Percentiles rank a stretch among this genome's conserved stretches.
phyloP scores from a whole-genome alignment of 73 alveolate species.

The Paramecium bursaria region DNA sequence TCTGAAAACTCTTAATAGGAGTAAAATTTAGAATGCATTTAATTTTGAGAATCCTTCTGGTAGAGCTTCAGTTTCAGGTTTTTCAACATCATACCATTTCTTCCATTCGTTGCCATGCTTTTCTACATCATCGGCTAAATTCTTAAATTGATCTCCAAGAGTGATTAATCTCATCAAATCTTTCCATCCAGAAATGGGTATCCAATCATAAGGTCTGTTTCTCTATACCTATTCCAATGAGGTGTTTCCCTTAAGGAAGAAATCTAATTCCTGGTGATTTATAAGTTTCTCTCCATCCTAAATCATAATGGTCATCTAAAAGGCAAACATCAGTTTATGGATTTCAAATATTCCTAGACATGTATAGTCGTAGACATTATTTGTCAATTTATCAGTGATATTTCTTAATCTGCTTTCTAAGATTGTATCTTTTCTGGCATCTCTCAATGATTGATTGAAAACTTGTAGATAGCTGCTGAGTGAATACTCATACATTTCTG shows the following conservation, averaged over 20 bases:
- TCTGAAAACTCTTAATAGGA: constrained; percentile 92
- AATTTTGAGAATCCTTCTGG: constrained; percentile 95
- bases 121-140: constrained; percentile 83
- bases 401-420: constrained; percentile 95
- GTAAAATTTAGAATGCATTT: constrained; percentile 79
- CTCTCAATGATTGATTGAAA: constrained; percentile 97
- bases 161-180: constrained; percentile 91
- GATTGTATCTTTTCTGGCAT: constrained; percentile 97
- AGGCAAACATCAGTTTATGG: constrained; percentile 99
- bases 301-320: constrained; percentile 99
- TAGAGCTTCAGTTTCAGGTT: constrained; percentile 96
- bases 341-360: constrained; percentile 98
- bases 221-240: constrained; percentile 92
- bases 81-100: constrained; percentile 98
- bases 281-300: constrained; percentile 97
- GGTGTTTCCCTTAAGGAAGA: constrained; percentile 99
- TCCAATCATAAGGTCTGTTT: constrained; percentile 85
- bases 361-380: constrained; percentile 97
- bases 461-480: constrained; percentile 97
- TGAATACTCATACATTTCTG: constrained; percentile 99
- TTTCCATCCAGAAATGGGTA: constrained; percentile 97
- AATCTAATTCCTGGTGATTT: constrained; percentile 96
- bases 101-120: constrained; percentile 93
- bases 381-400: constrained; percentile 96
- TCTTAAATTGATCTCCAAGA: constrained; percentile 86